Conservation (phyloP, 345 rosid species). For the Boechera divaricarpa region DNA sequence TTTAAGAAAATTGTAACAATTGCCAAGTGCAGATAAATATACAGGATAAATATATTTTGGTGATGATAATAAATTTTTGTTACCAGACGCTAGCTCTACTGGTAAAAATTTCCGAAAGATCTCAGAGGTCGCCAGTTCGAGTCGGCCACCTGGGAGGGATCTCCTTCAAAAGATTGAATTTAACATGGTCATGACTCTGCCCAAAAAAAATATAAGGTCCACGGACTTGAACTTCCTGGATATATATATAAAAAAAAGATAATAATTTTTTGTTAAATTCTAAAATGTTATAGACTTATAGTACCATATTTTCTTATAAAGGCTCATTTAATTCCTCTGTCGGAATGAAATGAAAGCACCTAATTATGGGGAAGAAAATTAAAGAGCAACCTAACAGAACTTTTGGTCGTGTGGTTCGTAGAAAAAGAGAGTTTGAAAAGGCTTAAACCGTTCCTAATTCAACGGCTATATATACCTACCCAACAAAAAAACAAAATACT, state of each 20-base stretch:
- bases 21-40: neutral
- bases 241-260: too few relatives aligned
- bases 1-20: neutral
- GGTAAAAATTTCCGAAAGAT: too few relatives aligned
- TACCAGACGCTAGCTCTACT: too few relatives aligned
- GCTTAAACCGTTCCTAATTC: constrained; percentile 28
- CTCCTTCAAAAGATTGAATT: too few relatives aligned
- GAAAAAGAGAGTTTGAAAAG: constrained; percentile 29
- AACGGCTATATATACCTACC: constrained; percentile 42
- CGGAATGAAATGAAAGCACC: constrained; percentile 35
- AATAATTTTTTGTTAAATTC: too few relatives aligned
- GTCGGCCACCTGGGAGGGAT: too few relatives aligned
- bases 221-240: too few relatives aligned
- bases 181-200: too few relatives aligned
- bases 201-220: too few relatives aligned
- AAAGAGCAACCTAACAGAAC: constrained; percentile 36
- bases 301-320: neutral
- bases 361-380: constrained; percentile 42
- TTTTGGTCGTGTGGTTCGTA: constrained; percentile 41
- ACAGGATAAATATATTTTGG: too few relatives aligned
- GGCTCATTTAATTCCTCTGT: constrained; percentile 6
- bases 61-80: too few relatives aligned
- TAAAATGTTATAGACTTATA: neutral
- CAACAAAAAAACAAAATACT: constrained; percentile 40
- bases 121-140: too few relatives aligned